Evolutionary conservation across 768 basidiomycete genomes (phyloP), one percentile per base, ranked within the genome.

Genomic region (Boletus subparvulus): DNA sequence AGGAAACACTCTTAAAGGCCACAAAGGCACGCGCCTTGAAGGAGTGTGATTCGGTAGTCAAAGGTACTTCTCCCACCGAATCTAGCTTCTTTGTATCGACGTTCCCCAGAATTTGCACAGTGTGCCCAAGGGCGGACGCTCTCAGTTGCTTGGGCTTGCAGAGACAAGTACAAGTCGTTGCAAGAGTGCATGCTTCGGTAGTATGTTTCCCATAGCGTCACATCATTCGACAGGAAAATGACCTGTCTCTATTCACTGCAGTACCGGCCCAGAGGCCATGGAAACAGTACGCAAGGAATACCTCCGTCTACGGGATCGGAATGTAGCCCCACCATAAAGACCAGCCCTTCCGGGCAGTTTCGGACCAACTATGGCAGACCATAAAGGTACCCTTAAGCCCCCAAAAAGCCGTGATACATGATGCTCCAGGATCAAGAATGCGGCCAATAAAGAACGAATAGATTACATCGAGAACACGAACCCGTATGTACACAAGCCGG

Each of bases 141-240:
- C 50, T 91, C 92, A 6, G 87, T 94, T 26, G 87, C 86, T 14
- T 95, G 93, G 93, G 83, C 85, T 24, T 95, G 93, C 68, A 83
- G 80, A 67, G 78, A 77, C 33, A 80, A 86, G 67, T 82, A 90
- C 52, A 84, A 82, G 63, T 76, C 73, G 13, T 78, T 94, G 42
- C 88, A 94, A 67, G 79, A 81, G 1, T 95, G 93, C 69, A 87
- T 95, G 82, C 65, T 86, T 14, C 83, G 85, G 68, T 92, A 83
- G 92, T 94, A 66, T 67, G 90, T 77, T 17, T 39, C 36, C 26
- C 40, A 50, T 47, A 2, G 24, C 24, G 35, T 50, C 6, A 8
- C 12, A 19, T 39, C 16, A 4, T 42, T 28, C 19, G 35, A 36
- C 33, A 30, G 21, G 26, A 16, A n/a, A 39, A 24, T 48, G 35